Evolutionary conservation across 2,329 filamentous ascomycete genomes (phyloP), one percentile per base, ranked within the genome.

Genomic region (Pestalotiopsis sp.): DNA sequence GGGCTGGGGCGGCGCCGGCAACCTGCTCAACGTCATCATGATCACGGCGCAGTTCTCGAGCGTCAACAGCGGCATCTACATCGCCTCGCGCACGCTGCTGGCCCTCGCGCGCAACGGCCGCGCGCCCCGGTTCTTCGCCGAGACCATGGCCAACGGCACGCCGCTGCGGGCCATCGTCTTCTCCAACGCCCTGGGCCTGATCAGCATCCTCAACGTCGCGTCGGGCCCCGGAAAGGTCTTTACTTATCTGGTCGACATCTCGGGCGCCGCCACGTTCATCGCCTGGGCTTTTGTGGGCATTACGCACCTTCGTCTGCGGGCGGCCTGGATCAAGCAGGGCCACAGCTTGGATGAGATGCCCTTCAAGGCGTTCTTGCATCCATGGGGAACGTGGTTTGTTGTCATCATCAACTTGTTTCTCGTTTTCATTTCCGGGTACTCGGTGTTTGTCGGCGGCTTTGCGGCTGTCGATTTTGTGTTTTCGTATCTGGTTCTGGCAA

Each of bases 11-110:
- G 74, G 75, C 3, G 73, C 72, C 12, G 73, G 73, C 3, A 73
- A 77, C 52, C 66, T 80, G 7, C 74, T 80, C 1, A 81, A 81
- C 56, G 73, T 78, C 25, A 75, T 79, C 2, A 80, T 79, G 27
- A 74, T 79, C 64, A 79, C 77, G 7, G 75, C 79, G 4, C 77
- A 79, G 45, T 70, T 80, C 23, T 80, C 77, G 14, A 78, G 76
- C 2, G 76, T 78, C 49, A 78, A 79, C n/a, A 76, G 73, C 41
- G 76, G 75, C 31, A 77, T 79, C 27, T 85, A 83, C 73, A 81
- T 81, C 61, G 84, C 75, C 66, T 83, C 76, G 56, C 68, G 79
- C 45, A 76, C 74, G 38, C 71, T 78, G 1, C 73, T 76, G 0
- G 74, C 76, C 1, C 73, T 77, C 2, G 76, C 76, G 3, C 66